Conservation (phyloP, 1,139 yeast genomes). For the Zygotorulaspora mrakii region DNA sequence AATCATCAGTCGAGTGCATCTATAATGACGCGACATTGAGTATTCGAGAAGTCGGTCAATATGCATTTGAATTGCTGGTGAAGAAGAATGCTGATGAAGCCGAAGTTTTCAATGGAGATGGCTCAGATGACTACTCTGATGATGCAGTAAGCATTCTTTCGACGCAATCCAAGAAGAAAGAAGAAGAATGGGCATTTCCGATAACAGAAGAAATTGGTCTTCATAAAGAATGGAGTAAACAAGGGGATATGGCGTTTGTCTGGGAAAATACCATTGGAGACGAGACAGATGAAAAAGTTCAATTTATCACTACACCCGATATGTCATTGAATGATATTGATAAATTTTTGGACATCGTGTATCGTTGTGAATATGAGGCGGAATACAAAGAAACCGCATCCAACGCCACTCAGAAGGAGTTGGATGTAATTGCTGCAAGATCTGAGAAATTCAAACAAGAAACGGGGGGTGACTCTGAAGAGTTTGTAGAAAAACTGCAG, state of each 20-base stretch:
- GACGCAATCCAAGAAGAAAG: conserved; percentile 46
- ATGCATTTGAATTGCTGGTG: conserved; percentile 66
- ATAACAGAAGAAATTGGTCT: conserved; percentile 41
- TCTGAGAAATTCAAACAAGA: conserved; percentile 21
- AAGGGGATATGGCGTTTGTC: conserved; percentile 52
- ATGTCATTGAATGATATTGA: conserved; percentile 56
- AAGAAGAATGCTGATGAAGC: conserved; percentile 60
- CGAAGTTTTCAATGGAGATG: conserved; percentile 50
- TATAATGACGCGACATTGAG: conserved; percentile 75
- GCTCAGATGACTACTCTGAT: conserved; percentile 44
- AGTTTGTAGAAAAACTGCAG: conserved; percentile 10
- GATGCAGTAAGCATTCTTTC: conserved; percentile 56
- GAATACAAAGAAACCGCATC: conserved; percentile 59
- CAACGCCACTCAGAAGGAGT: conserved; percentile 45
- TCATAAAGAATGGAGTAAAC: conserved; percentile 42
- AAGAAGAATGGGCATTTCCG: conserved; percentile 34
- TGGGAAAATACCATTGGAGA: conserved; percentile 80
- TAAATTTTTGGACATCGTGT: conserved; percentile 58
- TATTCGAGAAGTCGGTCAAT: conserved; percentile 62
- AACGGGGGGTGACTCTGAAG: conserved; percentile 1
- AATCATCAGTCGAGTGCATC: conserved; percentile 81
- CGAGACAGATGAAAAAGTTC: conserved; percentile 81
- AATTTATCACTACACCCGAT: conserved; percentile 68
- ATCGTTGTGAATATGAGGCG: conserved; percentile 71
- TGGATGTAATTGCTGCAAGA: conserved; percentile 43